Evolutionary conservation across 768 basidiomycete species (phyloP).

Genomic region (Chiua virens): DNA sequence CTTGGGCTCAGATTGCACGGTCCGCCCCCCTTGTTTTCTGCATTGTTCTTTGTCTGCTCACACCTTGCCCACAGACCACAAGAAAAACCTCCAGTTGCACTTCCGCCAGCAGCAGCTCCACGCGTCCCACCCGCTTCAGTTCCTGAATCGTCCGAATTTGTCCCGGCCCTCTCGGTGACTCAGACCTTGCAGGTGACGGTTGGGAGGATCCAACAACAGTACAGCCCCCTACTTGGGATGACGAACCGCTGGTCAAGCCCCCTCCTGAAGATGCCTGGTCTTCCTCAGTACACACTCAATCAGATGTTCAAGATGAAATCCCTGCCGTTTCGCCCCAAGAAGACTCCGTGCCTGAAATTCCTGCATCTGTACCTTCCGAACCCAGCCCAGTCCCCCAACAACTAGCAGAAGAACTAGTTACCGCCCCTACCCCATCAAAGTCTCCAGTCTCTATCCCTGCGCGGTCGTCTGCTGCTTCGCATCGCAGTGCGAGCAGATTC

Average conservation of each 20-base stretch:
- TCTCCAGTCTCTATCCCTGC: constrained; percentile 48
- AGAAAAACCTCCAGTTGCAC: constrained; percentile 56
- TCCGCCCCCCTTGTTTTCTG: constrained; percentile 1
- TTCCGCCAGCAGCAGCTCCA: constrained; percentile 26
- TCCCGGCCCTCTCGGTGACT: constrained; percentile 32
- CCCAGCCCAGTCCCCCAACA: constrained; percentile 12
- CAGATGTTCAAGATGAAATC: constrained; percentile 20
- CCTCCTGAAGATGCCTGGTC: constrained; percentile 32
- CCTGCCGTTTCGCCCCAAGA: constrained; percentile 26
- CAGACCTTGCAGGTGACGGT: constrained; percentile 39
- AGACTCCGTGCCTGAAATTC: constrained; percentile 30
- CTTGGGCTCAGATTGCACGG: constrained; percentile 87
- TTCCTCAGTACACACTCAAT: constrained; percentile 31
- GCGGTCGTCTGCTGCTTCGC: constrained; percentile 52
- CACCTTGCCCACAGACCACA: constrained; percentile 46
- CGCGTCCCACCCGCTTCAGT: constrained; percentile 13
- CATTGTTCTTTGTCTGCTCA: constrained; percentile 1
- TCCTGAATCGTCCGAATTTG: constrained; percentile 23
- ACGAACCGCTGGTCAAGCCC: constrained; percentile 51
- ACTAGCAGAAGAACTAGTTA: constrained; percentile 26
- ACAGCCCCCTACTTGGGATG: constrained; percentile 70
- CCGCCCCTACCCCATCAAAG: constrained; percentile 36
- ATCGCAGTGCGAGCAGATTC: constrained; percentile 61
- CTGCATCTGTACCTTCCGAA: constrained; percentile 21
- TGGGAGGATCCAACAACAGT: constrained; percentile 78